phyloP scores from a whole-genome alignment of 2,329 filamentous ascomycete species.

The Alternaria metachromatica region DNA sequence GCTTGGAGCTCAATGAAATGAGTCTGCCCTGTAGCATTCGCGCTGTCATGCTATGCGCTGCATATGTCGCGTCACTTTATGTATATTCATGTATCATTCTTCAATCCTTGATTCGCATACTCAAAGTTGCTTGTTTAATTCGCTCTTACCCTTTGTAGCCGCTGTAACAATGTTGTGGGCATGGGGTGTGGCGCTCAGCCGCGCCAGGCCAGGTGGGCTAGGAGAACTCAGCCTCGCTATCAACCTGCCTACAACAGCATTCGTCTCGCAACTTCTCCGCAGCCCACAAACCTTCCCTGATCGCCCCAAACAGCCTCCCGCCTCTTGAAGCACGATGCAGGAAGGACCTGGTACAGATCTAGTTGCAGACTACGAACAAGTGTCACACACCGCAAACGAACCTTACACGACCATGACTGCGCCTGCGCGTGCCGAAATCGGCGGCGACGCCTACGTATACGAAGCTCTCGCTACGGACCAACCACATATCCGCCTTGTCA shows the following conservation, averaged over 20 bases:
- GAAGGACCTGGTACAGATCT: neutral
- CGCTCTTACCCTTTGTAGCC: neutral
- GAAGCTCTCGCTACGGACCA: no score
- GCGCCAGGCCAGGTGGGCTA: neutral
- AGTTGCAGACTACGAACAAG: neutral
- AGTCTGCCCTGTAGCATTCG: neutral
- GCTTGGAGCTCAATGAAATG: neutral
- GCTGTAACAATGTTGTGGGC: neutral
- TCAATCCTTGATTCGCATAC: neutral
- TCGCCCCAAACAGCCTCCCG: no score
- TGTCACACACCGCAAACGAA: neutral
- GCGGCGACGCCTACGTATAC: neutral
- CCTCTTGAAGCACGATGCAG: neutral
- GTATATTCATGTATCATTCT: neutral
- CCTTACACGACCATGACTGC: neutral
- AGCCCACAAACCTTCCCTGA: no score
- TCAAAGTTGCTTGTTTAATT: neutral
- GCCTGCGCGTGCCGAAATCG: neutral
- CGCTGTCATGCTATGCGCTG: neutral
- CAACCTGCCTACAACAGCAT: neutral
- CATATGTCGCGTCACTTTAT: neutral
- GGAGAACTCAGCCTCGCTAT: neutral
- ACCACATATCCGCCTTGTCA: no score
- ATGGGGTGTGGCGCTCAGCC: neutral
- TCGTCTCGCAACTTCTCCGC: no score